Evolutionary conservation across 1,284 basidiomycete species (phyloP), one percentile per base, ranked within the genome.

Genomic region (Psilocybe mexicana): DNA sequence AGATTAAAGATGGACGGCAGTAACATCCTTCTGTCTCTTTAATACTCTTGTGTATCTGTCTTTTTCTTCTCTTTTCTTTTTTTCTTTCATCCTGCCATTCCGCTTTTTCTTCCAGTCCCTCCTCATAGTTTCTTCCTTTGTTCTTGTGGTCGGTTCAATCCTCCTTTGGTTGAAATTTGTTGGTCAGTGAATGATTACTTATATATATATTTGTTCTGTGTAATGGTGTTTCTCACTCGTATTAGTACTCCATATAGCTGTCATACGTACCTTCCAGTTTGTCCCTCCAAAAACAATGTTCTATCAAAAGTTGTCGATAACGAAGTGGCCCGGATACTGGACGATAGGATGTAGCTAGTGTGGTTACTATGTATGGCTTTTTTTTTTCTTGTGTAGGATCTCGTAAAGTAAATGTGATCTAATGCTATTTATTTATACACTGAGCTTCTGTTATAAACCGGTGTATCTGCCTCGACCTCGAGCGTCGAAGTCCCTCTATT

Each of bases 191-290:
- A 60, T 50, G 57, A 53, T 35, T 63, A 60, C 58, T 61, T 64
- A 64, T 60, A 61, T 63, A 63, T 61, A 59, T 62, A 54, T 60
- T 47, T 52, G 55, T 57, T 18, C 47, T 49, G 56, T 61, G 57
- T 64, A 64, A 62, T 64, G 54, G 56, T 57, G 28, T 40, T 54
- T 43, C 40, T 33, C 47, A 47, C 51, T 55, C 52, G 46, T 48
- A 48, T 48, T 57, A 49, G 54, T 58, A 58, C 42, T 28, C 47
- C 56, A 55, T 55, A 53, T 58, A 35, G 56, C 54, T 63, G 52
- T 59, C 54, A 48, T 61, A 35, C 33, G 51, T 61, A 35, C 33
- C 30, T 48, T 23, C 12, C 46, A 35, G 46, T 47, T 28, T 47
- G 45, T 47, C 30, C 11, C 30, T 12, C 18, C 18, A 18, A 18